Percentiles rank a stretch among this genome's conserved stretches.
phyloP scores from a whole-genome alignment of 192 early-diverging fungal genomes.

The Pecoramyces ruminantium region DNA sequence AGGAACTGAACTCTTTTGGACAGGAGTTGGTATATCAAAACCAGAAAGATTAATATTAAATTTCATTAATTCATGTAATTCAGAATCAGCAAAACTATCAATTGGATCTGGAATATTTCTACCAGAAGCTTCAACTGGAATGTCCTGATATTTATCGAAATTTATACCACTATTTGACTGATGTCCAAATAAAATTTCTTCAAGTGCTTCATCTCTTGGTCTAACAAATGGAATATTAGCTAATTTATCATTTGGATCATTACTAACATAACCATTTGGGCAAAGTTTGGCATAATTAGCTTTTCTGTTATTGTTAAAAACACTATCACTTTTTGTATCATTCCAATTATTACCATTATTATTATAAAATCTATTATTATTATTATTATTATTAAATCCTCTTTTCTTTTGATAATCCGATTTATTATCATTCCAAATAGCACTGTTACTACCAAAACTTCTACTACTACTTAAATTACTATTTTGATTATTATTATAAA shows the following conservation, averaged over 20 bases:
- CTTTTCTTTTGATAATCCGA: neutral
- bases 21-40: constrained; percentile 83
- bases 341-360: neutral
- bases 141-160: constrained; percentile 98
- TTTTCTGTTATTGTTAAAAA: neutral
- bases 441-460: neutral
- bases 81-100: constrained; percentile 41
- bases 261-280: neutral
- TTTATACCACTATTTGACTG: constrained; percentile 89
- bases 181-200: constrained; percentile 52
- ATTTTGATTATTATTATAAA: neutral
- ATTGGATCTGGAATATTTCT: constrained; percentile 28
- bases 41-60: constrained; percentile 76
- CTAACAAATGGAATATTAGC: constrained; percentile 19
- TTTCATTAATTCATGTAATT: constrained; percentile 69
- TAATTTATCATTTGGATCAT: neutral
- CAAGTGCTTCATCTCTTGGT: constrained; percentile 56
- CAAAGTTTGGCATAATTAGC: neutral
- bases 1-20: constrained; percentile 83
- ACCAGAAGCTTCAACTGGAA: constrained; percentile 77
- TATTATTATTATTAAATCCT: neutral
- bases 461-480: neutral
- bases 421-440: neutral
- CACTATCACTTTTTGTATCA: neutral
- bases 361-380: neutral